Evolutionary conservation across 1,284 basidiomycete genomes (phyloP).

Genomic region (Pseudozyma sp.): DNA sequence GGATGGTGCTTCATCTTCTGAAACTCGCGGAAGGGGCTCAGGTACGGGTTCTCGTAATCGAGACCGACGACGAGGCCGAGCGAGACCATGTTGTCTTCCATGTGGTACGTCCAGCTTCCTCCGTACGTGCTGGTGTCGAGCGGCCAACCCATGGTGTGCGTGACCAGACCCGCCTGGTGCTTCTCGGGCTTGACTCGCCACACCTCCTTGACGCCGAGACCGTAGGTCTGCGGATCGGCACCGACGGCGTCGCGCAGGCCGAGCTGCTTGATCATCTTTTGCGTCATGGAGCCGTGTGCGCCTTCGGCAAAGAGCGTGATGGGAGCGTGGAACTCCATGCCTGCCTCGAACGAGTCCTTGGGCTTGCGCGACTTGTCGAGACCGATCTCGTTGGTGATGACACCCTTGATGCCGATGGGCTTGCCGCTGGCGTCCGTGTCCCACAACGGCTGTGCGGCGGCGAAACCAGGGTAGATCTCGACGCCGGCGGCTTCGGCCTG

Average conservation of each 20-base stretch:
- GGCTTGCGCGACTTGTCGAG: slow-evolving; percentile 81
- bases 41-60: slow-evolving; percentile 93
- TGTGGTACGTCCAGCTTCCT: slow-evolving; percentile 94
- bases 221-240: slow-evolving; percentile 92
- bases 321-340: slow-evolving; percentile 95
- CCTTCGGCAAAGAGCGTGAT: slow-evolving; percentile 96
- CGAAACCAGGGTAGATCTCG: slow-evolving; percentile 97
- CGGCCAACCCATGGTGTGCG: slow-evolving; percentile 96
- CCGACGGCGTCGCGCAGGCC: slow-evolving; percentile 77
- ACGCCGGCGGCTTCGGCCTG: slow-evolving; percentile 92
- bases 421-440: slow-evolving; percentile 76
- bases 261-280: slow-evolving; percentile 83
- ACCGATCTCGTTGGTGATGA: slow-evolving; percentile 94
- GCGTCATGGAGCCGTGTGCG: slow-evolving; percentile 90
- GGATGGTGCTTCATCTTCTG: slow-evolving; percentile 99
- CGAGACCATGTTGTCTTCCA: slow-evolving; percentile 90
- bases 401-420: slow-evolving; percentile 77
- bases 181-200: slow-evolving; percentile 87
- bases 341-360: slow-evolving; percentile 92
- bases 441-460: slow-evolving; percentile 85
- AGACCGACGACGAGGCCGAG: slow-evolving; percentile 92
- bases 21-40: slow-evolving; percentile 91
- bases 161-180: slow-evolving; percentile 84
- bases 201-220: slow-evolving; percentile 95
- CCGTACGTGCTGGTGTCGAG: slow-evolving; percentile 88